A percentile compares a stretch with the other conserved stretches of the same genome.
Evolutionary conservation across 192 early-diverging fungal species (phyloP).

Genomic region (Entrophospora sp.): DNA sequence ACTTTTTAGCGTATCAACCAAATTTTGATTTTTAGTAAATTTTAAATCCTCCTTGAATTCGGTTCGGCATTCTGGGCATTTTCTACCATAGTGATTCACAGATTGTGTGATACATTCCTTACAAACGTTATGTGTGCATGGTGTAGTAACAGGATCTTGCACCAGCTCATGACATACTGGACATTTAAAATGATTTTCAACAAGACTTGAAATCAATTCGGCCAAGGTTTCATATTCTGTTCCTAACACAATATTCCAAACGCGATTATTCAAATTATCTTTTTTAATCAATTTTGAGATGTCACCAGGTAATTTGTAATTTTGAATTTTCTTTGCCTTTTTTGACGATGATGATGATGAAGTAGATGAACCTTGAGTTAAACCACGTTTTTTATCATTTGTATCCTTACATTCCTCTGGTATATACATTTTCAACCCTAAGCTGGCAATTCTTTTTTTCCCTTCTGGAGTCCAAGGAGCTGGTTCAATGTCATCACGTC

Average conservation of each 20-base stretch:
- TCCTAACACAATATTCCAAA: constrained; percentile 25
- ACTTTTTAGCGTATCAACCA: no score
- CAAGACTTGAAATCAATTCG: constrained; percentile 26
- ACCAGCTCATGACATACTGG: constrained; percentile 24
- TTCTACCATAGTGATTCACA: constrained; percentile 1
- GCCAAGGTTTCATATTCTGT: constrained; percentile 20
- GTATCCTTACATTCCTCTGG: not conserved
- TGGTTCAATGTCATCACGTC: constrained; percentile 51
- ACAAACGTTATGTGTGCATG: constrained; percentile 28
- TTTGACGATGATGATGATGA: not conserved
- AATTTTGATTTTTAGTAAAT: no score
- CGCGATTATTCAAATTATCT: constrained; percentile 19
- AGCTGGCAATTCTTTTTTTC: constrained; percentile 25
- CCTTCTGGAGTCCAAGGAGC: constrained; percentile 56
- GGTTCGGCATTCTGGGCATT: constrained; percentile 27
- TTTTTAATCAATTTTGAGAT: constrained; percentile 18
- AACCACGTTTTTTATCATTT: no score
- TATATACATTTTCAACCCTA: constrained; percentile 37
- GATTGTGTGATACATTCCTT: constrained; percentile 18
- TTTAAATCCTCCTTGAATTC: no score
- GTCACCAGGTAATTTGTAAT: constrained; percentile 15
- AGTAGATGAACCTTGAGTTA: no score
- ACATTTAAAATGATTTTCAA: constrained; percentile 26
- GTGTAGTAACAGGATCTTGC: constrained; percentile 27
- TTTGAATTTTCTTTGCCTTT: constrained; percentile 1